Percentiles rank a stretch among this genome's conserved stretches.
phyloP scores from a whole-genome alignment of 768 basidiomycete species.

The Trametes cinnabarina region DNA sequence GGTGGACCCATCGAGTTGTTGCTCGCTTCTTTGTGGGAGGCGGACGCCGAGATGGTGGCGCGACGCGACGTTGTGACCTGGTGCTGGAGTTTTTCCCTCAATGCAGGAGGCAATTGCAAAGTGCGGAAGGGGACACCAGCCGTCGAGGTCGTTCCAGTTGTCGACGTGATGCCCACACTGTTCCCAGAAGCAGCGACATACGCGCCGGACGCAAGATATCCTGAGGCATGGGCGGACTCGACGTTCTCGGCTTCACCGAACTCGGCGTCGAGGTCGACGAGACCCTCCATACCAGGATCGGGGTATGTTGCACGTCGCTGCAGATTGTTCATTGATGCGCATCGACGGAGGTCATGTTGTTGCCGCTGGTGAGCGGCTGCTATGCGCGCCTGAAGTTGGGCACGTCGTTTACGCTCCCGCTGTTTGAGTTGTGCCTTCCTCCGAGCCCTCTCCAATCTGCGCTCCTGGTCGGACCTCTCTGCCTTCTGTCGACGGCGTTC shows the following conservation, averaged over 20 bases:
- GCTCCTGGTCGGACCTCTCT: constrained; percentile 32
- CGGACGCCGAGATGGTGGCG: constrained; percentile 34
- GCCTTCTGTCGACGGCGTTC: constrained; percentile 61
- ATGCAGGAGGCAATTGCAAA: constrained; percentile 48
- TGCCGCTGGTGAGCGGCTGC: constrained; percentile 35
- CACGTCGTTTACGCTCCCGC: constrained; percentile 28
- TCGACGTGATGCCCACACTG: constrained; percentile 89
- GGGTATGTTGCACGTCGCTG: constrained; percentile 48
- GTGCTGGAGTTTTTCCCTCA: constrained; percentile 57
- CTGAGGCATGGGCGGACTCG: constrained; percentile 67
- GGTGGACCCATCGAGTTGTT: constrained; percentile 68
- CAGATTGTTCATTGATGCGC: constrained; percentile 76
- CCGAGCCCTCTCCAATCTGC: constrained; percentile 41
- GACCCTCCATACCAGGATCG: constrained; percentile 39
- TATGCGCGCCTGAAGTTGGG: constrained; percentile 2
- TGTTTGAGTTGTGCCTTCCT: constrained; percentile 40
- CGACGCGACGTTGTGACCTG: constrained; percentile 70
- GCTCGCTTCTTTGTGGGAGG: constrained; percentile 30
- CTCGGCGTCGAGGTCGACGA: constrained; percentile 43
- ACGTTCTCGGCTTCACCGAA: constrained; percentile 34
- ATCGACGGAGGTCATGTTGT: constrained; percentile 61
- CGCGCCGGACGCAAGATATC: constrained; percentile 60
- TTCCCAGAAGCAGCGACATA: constrained; percentile 95
- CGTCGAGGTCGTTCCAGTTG: constrained; percentile 80
- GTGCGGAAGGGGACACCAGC: constrained; percentile 45